Base-by-base conservation (phyloP, 164 flowering plant species). In the Vitis rotundifolia region DNA sequence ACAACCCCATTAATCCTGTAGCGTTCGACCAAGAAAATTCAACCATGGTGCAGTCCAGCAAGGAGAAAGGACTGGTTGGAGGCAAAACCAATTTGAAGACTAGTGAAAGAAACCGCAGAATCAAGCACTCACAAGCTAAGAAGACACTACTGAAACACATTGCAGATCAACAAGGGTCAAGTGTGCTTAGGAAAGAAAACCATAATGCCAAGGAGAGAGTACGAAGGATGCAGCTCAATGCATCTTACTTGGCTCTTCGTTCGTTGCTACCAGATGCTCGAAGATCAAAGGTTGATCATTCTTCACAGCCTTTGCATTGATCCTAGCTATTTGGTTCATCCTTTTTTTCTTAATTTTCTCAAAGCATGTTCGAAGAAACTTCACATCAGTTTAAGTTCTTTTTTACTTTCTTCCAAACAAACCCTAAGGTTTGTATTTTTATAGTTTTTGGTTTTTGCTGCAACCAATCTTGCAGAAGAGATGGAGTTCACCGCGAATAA, bases 141-240 rank as follows among this genome's bases (percentile, higher is more conserved):
- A 56, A 56, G 19, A 56, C 19, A 22, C 22, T 5, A 1, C 11
- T 14, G 22, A 8, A 16, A 18, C 16, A 22, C 16, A 22, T 10
- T 49, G 61, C 15, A 26, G 72, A n/a, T 15, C 70, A 57, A 31
- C 55, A 57, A 65, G 74, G 68, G 5, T 62, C 66, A 49, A 5
- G 9, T 19, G 68, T 52, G 3, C 19, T 37, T 5, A 78, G 73
- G 82, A 80, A 77, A 68, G 66, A 71, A 52, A 73, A 73, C 12
- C 86, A 80, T 49, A 83, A 83, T 69, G 86, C 82, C 6, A 83
- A 80, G 77, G 86, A 83, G 67, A 76, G 78, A 51, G 56, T 78
- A 13, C 64, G 83, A 44, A 80, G 86, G 67, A 60, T 78, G 79
- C 75, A 73, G 74, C 80, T 80, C 26, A 73, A 78, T 68, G 80